Evolutionary conservation across 768 basidiomycete species (phyloP), one percentile per base, ranked within the genome.

Genomic region (Thelephora ganbajun): DNA sequence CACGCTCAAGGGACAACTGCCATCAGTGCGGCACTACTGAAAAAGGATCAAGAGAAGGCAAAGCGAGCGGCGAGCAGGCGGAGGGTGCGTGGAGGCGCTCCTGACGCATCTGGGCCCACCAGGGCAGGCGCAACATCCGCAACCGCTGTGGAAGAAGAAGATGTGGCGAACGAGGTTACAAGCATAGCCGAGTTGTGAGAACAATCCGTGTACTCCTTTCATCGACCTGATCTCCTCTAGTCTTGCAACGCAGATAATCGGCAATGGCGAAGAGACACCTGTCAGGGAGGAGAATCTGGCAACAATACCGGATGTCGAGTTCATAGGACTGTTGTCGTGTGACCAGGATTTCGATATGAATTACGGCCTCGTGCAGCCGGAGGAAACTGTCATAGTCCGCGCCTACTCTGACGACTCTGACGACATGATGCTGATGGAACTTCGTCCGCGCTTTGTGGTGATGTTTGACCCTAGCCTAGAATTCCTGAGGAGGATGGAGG

Each of bases 381-480:
- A 84, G 55, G 76, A 96, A 54, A 81, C 84, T 0, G 79, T 98
- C 18, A 62, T 98, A 36, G 75, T 99, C 26, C 76, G 93, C 2
- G 75, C 87, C 1, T 99, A 91, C 58, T 80, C 85, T 0, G 92
- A 92, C 42, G 96, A 98, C 58, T 77, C 84, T 2, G 96, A 99
- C 54, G 96, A 99, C 60, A 74, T 80, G 35, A 66, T 97, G 44
- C 68, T 99, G 30, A 73, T 78, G 36, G 94, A 99, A 60, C 69
- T 98, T 6, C 71, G 83, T 50, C 96, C 96, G 1, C 78, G 82
- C 52, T 98, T 92, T 59, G 82, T 99, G 46, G 79, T 98, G 43
- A 89, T 98, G 84, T 91, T 84, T 53, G 96, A 99, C 58, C 92
- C 94, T 2, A 86, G 80, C 56, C 82, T 90, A 59, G 86, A 94